Conservation (phyloP, 1,284 basidiomycete species). For the Moniliophthora roreri region DNA sequence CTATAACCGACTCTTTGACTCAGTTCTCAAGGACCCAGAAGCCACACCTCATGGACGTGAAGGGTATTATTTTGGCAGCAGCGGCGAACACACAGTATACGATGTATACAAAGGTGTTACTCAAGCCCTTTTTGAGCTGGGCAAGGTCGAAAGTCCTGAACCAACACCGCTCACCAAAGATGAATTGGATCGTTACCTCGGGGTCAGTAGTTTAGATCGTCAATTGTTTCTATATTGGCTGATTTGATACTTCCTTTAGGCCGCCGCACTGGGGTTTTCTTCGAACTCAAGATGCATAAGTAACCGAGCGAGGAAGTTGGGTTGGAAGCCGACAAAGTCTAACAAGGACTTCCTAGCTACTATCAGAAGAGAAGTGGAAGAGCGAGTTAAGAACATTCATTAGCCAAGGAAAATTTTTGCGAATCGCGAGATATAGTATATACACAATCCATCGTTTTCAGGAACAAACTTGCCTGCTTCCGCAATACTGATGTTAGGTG, state of each 20-base stretch:
- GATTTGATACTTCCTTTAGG: no score
- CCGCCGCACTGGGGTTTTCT: background rate
- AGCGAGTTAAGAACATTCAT: background rate
- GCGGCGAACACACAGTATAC: slow-evolving; percentile 29
- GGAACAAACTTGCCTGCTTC: no score
- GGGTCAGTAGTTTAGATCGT: background rate
- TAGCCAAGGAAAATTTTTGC: no score
- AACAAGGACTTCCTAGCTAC: slow-evolving; percentile 24
- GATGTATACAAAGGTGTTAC: slow-evolving; percentile 28
- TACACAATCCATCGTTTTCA: no score
- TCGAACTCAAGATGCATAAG: background rate
- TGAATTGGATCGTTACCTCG: slow-evolving; percentile 21
- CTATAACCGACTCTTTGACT: slow-evolving; percentile 26
- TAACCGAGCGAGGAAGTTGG: background rate
- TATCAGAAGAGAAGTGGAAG: slow-evolving; percentile 1
- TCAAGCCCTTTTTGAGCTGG: slow-evolving; percentile 25
- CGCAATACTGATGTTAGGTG: no score
- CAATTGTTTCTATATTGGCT: no score
- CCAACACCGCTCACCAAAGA: slow-evolving; percentile 31
- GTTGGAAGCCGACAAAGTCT: slow-evolving; percentile 3
- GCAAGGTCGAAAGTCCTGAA: slow-evolving; percentile 25
- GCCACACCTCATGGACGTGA: slow-evolving; percentile 30
- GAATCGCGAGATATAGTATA: no score
- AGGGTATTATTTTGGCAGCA: slow-evolving; percentile 36
- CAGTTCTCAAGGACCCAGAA: slow-evolving; percentile 22